A percentile compares a stretch with the other conserved stretches of the same genome.
Evolutionary conservation across 257 asterid genomes (phyloP).

Genomic region (Osmanthus fragrans): DNA sequence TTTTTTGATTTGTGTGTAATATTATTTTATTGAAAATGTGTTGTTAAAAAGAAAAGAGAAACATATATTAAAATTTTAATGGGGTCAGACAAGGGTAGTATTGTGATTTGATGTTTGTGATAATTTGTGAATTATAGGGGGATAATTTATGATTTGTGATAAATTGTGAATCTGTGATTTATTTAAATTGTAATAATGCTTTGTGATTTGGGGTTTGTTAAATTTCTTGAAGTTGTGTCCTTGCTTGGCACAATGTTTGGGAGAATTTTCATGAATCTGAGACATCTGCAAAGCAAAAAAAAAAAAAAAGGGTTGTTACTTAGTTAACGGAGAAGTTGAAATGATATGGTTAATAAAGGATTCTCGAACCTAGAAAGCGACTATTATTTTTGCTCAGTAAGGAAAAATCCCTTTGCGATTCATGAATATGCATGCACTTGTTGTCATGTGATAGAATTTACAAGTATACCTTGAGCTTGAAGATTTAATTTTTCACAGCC

Average conservation of each 20-base stretch:
- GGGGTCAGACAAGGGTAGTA: no score
- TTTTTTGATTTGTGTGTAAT: no score
- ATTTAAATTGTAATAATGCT: no score
- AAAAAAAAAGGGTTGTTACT: constrained; percentile 12
- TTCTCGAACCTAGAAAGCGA: constrained; percentile 27
- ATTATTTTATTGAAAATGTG: no score
- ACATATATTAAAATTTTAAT: no score
- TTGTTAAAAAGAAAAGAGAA: no score
- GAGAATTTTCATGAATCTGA: constrained; percentile 56
- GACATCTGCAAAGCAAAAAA: constrained; percentile 55
- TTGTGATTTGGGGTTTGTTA: constrained; percentile 31
- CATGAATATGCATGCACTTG: constrained; percentile 55
- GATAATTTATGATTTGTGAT: no score
- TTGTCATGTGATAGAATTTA: constrained; percentile 40
- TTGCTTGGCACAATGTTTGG: constrained; percentile 82
- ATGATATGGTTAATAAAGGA: constrained; percentile 39
- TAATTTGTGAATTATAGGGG: no score
- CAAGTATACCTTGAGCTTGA: constrained; percentile 33
- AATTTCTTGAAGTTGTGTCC: constrained; percentile 30
- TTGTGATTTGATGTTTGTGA: no score
- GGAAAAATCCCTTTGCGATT: constrained; percentile 32
- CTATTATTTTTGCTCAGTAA: constrained; percentile 40
- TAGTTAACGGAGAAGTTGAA: constrained; percentile 20
- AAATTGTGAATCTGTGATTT: no score
- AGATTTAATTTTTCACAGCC: constrained; percentile 24